phyloP scores from a whole-genome alignment of 1,284 basidiomycete genomes.

The Coriolopsis trogii region DNA sequence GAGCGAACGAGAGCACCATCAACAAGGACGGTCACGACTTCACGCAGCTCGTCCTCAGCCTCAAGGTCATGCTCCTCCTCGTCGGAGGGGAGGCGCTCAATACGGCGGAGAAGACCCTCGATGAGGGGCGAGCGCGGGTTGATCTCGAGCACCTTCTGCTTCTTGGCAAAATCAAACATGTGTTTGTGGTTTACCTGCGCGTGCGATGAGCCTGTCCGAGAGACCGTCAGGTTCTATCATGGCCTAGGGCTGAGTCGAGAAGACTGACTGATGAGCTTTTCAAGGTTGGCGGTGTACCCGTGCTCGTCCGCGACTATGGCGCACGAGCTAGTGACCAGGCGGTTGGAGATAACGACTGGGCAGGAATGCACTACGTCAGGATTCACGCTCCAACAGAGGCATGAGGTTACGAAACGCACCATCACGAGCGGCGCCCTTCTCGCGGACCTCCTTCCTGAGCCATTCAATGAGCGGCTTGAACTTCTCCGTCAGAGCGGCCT shows the following conservation, averaged over 20 bases:
- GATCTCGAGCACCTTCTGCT: slow-evolving; percentile 87
- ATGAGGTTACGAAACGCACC: slow-evolving; percentile 55
- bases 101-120: slow-evolving; percentile 81
- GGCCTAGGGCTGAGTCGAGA: too few relatives aligned
- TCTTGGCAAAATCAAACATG: slow-evolving; percentile 73
- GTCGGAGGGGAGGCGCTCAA: slow-evolving; percentile 68
- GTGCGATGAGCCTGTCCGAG: slow-evolving; percentile 58
- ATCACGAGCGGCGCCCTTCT: slow-evolving; percentile 74
- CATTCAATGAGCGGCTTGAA: slow-evolving; percentile 80
- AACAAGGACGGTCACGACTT: slow-evolving; percentile 60
- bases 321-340: slow-evolving; percentile 90
- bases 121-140: slow-evolving; percentile 95
- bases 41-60: slow-evolving; percentile 62
- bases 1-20: slow-evolving; percentile 91
- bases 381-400: background rate
- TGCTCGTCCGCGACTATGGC: slow-evolving; percentile 86
- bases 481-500: slow-evolving; percentile 63
- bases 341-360: slow-evolving; percentile 86
- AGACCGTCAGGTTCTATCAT: too few relatives aligned
- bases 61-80: slow-evolving; percentile 61
- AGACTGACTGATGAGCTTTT: slow-evolving; percentile 84
- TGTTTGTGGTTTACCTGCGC: slow-evolving; percentile 48
- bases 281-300: slow-evolving; percentile 92
- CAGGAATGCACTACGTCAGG: background rate
- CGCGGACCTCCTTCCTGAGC: slow-evolving; percentile 64